Evolutionary conservation across 2,329 filamentous ascomycete genomes (phyloP), one percentile per base, ranked within the genome.

Genomic region (Curvularia lunata): DNA sequence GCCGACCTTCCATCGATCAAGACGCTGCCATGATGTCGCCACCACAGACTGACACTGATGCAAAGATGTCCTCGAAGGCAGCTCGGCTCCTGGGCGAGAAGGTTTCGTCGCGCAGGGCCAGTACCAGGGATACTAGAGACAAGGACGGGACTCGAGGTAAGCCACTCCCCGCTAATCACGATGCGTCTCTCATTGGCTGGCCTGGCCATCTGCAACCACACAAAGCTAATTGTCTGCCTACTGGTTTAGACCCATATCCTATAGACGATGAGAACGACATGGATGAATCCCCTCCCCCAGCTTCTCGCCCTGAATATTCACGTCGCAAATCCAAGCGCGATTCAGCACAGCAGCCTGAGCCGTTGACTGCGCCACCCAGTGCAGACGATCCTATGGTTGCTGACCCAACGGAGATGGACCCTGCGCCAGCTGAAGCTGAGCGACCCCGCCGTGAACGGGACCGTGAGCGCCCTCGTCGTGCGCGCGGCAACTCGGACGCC

Each of bases 51-150:
- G 86, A 89, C 30, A 79, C 73, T 16, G 76, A 79, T 48, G 65
- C 82, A 41, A 84, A 86, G 50, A 84, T 91, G 71, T 84, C 88
- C 7, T 84, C 86, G 45, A 96, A 96, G 76, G 91, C 91, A 27
- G 91, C 91, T 30, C 92, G 88, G 76, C 78, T 94, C 51, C 86
- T 95, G 86, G 92, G 80, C 65, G 77, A 85, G 58, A 80, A 73
- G 48, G 69, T 69, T 18, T 67, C 74, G 75, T 59, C 77, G 75
- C 55, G 80, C 27, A 82, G 81, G 52, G 65, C 80, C 79, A 75
- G 69, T 53, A 74, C 68, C 4, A 69, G 65, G 61, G 70, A 75
- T 38, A 72, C 68, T 6, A 71, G 67, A 58, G 71, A 75, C 42
- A 76, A 84, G 69, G 75, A 80, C 66, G 80, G 84, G 73, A 83